Base-by-base conservation (phyloP, 2,329 filamentous ascomycete species). In the Uncinocarpus reesii region DNA sequence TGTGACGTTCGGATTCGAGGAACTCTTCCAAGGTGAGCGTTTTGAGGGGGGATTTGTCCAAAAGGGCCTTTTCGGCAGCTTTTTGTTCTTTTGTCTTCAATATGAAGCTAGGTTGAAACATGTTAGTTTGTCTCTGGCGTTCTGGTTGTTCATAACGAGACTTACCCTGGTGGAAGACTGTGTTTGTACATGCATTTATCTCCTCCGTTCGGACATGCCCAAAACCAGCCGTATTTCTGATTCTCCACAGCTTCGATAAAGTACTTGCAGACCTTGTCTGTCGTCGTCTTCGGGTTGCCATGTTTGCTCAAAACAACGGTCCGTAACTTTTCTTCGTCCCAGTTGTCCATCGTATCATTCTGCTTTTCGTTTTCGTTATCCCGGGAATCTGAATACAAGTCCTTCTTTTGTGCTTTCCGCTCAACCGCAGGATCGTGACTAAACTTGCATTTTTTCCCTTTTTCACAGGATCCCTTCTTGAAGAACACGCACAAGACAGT, bases 161-260 rank as follows among this genome's bases (percentile, higher is more conserved):
- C 84, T 62, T 79, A 93, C 86, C 92, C 92, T 62, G 89, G 85
- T 58, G 93, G 92, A 60, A 98, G 76, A 61, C 85, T 88, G 68
- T 98, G 92, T 70, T 85, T 89, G 66, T 98, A 98, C 83, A 92
- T 96, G 84, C 92, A 98, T 69, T 95, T 86, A 64, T 98, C 84
- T 55, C 86, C 90, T 56, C 88, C 89, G 62, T 96, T 96, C 40
- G 92, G 92, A 77, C 92, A 98, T 51, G 81, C 76, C 92, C 92
- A 98, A 71, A 98, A 96, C 92, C 92, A 98, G 54, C 92, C 92
- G 61, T 98, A 98, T 70, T 96, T 98, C 60, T 88, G 86, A 63
- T 98, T 92, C 70, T 98, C 92, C 54, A 98, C 92, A 21, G 92
- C 92, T 57, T 89, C 83, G 64, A 96, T 92, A 66, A 98, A 98